Evolutionary conservation across 257 asterid species (phyloP), one percentile per base, ranked within the genome.

Genomic region (Solanum peruvianum): DNA sequence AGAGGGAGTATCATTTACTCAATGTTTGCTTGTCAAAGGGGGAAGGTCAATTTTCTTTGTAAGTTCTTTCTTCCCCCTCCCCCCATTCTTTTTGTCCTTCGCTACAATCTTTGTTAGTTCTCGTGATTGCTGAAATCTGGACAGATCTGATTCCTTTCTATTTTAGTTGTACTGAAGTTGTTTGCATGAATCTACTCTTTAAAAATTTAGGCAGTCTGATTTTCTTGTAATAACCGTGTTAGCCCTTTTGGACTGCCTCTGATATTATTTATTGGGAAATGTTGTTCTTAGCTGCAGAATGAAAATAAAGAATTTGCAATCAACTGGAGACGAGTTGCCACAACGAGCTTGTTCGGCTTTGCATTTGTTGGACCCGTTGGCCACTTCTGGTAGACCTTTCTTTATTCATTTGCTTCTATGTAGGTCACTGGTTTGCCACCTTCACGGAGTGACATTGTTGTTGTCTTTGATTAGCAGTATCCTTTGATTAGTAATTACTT

Each of bases 281-380:
- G 27, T 78, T 45, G 5, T 78, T 81, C 3, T 47, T 49, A 47
- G 58, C 49, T 82, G 72, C 91, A 95, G 98, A 91, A 88, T 86
- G 92, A 91, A 91, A 89, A 87, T 85, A 90, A 93, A 87, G 93
- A 92, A 84, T 87, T 93, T 64, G 87, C 92, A 89, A 93, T 95
- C 91, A 95, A 94, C 85, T 94, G 98, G 98, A 94, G 93, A 90
- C 92, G 98, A 90, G 98, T 95, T 70, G 96, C 96, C 87, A 88
- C 95, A 75, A 94, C 98, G 9, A 91, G 98, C 86, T 89, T 95
- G 90, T 95, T 95, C 90, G 98, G 98, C 72, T 94, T 94, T 85
- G 98, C 94, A 85, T 95, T 95, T 93, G 96, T 95, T 89, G 98
- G 98, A 77, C 98, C 98, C 6, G 91, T 95, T 90, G 98, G 98